Conservation (phyloP, 2,329 filamentous ascomycete genomes). For the Phaeosphaeriaceae sp. region DNA sequence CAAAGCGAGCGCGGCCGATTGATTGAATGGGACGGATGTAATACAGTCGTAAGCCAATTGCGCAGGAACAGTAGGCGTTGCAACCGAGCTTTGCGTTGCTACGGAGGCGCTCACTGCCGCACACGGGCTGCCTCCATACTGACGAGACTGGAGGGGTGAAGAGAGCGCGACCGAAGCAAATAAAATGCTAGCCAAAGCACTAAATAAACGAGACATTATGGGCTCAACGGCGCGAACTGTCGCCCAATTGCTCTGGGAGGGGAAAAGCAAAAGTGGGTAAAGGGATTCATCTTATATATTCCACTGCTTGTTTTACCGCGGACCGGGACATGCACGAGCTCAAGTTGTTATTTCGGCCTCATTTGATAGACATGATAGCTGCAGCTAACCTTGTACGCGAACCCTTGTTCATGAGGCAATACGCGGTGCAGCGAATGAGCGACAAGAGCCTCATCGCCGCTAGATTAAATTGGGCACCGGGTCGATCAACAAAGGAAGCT, state of each 20-base stretch:
- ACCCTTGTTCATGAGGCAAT: slow-evolving; percentile 20
- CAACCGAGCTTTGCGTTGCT: slow-evolving; percentile 29
- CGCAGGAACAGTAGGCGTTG: slow-evolving; percentile 51
- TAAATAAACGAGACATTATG: slow-evolving; percentile 36
- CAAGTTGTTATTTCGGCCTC: slow-evolving; percentile 5
- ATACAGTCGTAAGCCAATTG: slow-evolving; percentile 55
- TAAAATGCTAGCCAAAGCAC: slow-evolving; percentile 29
- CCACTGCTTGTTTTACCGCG: slow-evolving; percentile 8
- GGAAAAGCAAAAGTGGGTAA: background rate
- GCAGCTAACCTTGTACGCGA: slow-evolving; percentile 14
- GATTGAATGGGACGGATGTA: slow-evolving; percentile 54
- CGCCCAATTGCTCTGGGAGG: background rate
- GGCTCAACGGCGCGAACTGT: background rate
- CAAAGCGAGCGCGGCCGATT: slow-evolving; percentile 48
- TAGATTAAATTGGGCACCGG: slow-evolving; percentile 3
- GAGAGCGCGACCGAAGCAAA: slow-evolving; percentile 35
- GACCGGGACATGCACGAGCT: slow-evolving; percentile 1
- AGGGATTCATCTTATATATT: slow-evolving; percentile 14
- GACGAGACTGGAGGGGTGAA: slow-evolving; percentile 33
- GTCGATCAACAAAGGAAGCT: slow-evolving; percentile 7
- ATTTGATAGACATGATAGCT: slow-evolving; percentile 23
- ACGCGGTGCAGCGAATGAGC: slow-evolving; percentile 19
- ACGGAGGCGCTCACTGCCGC: slow-evolving; percentile 39
- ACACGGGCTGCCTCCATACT: slow-evolving; percentile 40
- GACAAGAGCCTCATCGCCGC: slow-evolving; percentile 9